These are phyloP conservation scores for Penicillium argentinense DNA, from an alignment of 495 filamentous ascomycete genomes.

Conservation along the genomic window DNA sequence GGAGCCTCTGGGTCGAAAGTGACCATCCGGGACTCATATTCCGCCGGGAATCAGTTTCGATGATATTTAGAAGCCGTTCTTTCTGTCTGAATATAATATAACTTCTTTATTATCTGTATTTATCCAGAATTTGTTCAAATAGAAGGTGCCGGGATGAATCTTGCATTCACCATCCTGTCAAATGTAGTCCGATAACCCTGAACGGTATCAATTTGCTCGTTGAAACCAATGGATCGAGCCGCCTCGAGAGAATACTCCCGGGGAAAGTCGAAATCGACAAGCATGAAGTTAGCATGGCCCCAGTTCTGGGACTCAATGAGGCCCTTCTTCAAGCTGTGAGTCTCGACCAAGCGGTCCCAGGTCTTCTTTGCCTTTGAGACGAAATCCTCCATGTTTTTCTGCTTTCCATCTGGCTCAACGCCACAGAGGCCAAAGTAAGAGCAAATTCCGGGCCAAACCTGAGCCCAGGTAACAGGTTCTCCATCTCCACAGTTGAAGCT, in stretches of 20 bases:
- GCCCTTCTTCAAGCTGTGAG: conserved; percentile 13
- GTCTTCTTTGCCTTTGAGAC: neutral
- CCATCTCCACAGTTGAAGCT: conserved; percentile 38
- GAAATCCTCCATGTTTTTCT: neutral
- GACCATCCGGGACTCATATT: no score
- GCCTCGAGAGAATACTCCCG: conserved; percentile 7
- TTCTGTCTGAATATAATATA: no score
- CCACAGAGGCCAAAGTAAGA: conserved; percentile 43
- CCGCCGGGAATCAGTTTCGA: no score
- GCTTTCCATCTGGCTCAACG: conserved; percentile 6
- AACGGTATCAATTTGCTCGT: conserved; percentile 12
- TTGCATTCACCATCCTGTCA: conserved; percentile 16
- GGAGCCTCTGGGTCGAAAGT: no score
- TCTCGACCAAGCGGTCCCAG: conserved; percentile 12
- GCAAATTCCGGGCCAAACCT: conserved; percentile 36
- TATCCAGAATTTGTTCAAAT: no score
- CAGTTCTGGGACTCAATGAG: conserved; percentile 15
- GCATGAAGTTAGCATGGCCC: conserved; percentile 5
- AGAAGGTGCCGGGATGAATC: conserved; percentile 10
- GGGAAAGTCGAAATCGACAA: conserved; percentile 12
- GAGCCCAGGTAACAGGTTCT: conserved; percentile 27
- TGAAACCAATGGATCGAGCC: conserved; percentile 14
- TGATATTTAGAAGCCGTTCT: no score
- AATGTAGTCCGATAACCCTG: conserved; percentile 11
- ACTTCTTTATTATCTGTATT: no score